Conservation (phyloP, 2,329 filamentous ascomycete species). For the Colletotrichum tropicale region DNA sequence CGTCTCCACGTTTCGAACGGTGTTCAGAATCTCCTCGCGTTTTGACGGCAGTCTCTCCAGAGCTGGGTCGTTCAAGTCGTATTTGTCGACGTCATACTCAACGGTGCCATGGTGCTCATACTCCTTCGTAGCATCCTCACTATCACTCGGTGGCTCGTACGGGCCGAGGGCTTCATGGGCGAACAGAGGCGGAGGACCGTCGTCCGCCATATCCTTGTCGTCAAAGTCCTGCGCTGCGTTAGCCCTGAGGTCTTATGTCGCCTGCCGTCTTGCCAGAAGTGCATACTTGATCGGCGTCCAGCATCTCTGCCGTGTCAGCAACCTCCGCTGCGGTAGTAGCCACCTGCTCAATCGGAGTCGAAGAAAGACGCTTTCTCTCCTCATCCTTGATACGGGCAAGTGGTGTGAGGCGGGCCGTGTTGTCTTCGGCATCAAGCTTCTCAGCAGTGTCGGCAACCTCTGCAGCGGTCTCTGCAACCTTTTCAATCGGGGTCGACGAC, state of each 20-base stretch:
- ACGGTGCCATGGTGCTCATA: conserved; percentile 13
- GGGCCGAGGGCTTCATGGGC: conserved; percentile 51
- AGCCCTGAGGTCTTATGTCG: not conserved
- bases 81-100: conserved; percentile 26
- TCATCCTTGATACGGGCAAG: conserved; percentile 20
- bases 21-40: conserved; percentile 46
- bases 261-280: not conserved
- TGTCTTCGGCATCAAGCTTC: conserved; percentile 32
- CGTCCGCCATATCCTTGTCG: conserved; percentile 19
- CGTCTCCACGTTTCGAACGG: conserved; percentile 50
- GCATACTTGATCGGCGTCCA: conserved; percentile 31
- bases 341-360: conserved; percentile 44
- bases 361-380: conserved; percentile 36
- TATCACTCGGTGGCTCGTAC: conserved; percentile 38
- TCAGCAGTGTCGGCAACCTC: conserved; percentile 49
- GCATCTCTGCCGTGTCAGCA: conserved; percentile 42
- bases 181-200: conserved; percentile 44
- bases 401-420: not conserved
- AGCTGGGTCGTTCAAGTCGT: conserved; percentile 51
- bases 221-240: not conserved
- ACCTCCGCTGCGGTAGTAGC: conserved; percentile 49
- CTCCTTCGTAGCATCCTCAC: conserved; percentile 26
- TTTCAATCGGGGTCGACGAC: conserved; percentile 40
- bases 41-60: conserved; percentile 54
- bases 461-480: conserved; percentile 45